Evolutionary conservation across 2,329 filamentous ascomycete species (phyloP), one percentile per base, ranked within the genome.

Genomic region (Fusarium pilosicola): DNA sequence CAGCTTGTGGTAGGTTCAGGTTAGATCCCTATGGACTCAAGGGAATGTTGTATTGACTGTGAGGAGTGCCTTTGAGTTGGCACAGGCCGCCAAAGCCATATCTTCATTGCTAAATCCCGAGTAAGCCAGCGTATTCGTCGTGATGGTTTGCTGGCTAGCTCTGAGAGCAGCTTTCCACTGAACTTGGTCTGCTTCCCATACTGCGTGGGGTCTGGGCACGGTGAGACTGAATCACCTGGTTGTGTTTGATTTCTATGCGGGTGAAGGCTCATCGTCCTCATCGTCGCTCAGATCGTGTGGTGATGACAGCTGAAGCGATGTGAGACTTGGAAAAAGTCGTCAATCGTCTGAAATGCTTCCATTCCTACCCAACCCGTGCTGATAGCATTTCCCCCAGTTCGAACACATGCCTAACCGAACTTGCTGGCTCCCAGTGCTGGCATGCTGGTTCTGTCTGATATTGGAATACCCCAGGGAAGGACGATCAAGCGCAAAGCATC

Each of bases 101-200:
- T 10, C 41, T 44, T 2, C n/a, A 24, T 44, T 12, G 41, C n/a
- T 17, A 12, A 10, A 18, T 44, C n/a, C 41, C 24, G 15, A 24
- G 3, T 10, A 44, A 24, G 3, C 41, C 41, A 17, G 6, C 17
- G n/a, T 24, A 24, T 44, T 44, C 10, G n/a, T 12, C 10, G 15
- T 7, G 41, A 18, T 12, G 41, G 3, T 4, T 7, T 44, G n/a
- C 9, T 44, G 10, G 41, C 9, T 24, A 12, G 6, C n/a, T 24
- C n/a, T 18, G 10, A 44, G n/a, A 44, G 15, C 0, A 8, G n/a
- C 42, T 44, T 26, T 44, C n/a, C n/a, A 18, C 18, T 44, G 42
- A 44, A 26, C 10, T 26, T 44, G 15, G 7, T 26, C n/a, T 44
- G 14, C 7, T 0, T 0, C 1, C 14, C 32, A 17, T 8, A 15